Conservation (phyloP, 2,329 filamentous ascomycete genomes). For the Alternaria rosae region DNA sequence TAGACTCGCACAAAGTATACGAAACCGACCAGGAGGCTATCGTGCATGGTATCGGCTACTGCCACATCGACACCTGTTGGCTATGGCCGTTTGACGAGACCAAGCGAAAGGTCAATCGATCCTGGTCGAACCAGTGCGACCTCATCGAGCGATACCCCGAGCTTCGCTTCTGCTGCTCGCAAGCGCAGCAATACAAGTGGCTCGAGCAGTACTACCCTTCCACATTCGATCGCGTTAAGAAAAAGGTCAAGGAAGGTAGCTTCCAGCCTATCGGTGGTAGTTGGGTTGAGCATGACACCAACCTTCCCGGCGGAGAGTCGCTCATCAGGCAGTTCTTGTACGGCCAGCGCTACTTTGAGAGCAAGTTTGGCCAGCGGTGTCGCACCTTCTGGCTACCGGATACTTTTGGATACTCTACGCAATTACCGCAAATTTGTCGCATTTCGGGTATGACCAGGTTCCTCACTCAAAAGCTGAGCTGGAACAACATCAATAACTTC, state of each 20-base stretch:
- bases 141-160: slow-evolving; percentile 95
- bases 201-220: slow-evolving; percentile 87
- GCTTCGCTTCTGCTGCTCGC: slow-evolving; percentile 88
- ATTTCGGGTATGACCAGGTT: slow-evolving; percentile 96
- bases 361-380: slow-evolving; percentile 86
- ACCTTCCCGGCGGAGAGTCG: slow-evolving; percentile 94
- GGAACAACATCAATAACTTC: slow-evolving; percentile 99
- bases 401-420: slow-evolving; percentile 96
- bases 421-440: slow-evolving; percentile 91
- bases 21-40: slow-evolving; percentile 75
- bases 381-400: slow-evolving; percentile 97
- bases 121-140: slow-evolving; percentile 96
- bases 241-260: slow-evolving; percentile 85
- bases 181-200: slow-evolving; percentile 99
- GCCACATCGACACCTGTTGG: slow-evolving; percentile 98
- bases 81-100: slow-evolving; percentile 98
- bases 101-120: slow-evolving; percentile 92
- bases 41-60: slow-evolving; percentile 91
- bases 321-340: slow-evolving; percentile 94
- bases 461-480: slow-evolving; percentile 97
- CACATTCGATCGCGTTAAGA: slow-evolving; percentile 88
- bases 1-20: slow-evolving; percentile 87
- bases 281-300: slow-evolving; percentile 99
- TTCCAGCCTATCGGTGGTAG: slow-evolving; percentile 97
- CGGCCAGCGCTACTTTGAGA: slow-evolving; percentile 93